Evolutionary conservation across 441 rosid genomes (phyloP), one percentile per base, ranked within the genome.

Genomic region (Raphanus hybrid): DNA sequence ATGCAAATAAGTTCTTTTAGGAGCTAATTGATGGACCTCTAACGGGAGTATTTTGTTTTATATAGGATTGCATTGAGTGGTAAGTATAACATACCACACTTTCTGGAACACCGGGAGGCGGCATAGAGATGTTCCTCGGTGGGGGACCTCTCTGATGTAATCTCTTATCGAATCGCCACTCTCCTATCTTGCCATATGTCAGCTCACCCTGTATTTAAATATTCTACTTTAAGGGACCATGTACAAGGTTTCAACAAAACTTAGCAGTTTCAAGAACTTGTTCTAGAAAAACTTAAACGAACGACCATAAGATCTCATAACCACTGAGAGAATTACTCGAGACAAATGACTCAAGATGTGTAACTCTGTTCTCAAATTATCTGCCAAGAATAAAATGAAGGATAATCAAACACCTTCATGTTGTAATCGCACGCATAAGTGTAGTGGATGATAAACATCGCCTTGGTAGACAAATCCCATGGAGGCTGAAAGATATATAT

Each of bases 121-220:
- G 94, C 85, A 87, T 61, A 12, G 91, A 48, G 45, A 88, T 78
- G 80, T 90, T 90, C 83, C 76, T 83, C 0, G 87, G 88, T 1
- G 85, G 92, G 67, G 92, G 91, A 64, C 88, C 87, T 9, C 64
- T 82, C 37, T 84, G 80, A 78, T 85, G 76, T 12, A 89, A 79
- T 83, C 94, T 88, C 85, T 90, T 88, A 83, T 90, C 92, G 27
- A 90, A 90, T 80, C 88, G 80, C 92, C 94, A 90, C 79, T 88
- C 91, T 6, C 94, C 94, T 59, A 80, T 80, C 84, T 84, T 86
- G 32, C 90, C 92, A 82, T 88, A 88, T 26, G 89, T 87, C 77
- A 88, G 84, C 81, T 88, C 88, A 34, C 91, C 92, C 94, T 90
- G 76, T 48, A 65, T 15, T 43, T 69, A 26, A 66, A 41, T 6